These are phyloP conservation scores for Claviceps pusilla DNA, from an alignment of 2,329 filamentous ascomycete genomes.

Conservation along the genomic window DNA sequence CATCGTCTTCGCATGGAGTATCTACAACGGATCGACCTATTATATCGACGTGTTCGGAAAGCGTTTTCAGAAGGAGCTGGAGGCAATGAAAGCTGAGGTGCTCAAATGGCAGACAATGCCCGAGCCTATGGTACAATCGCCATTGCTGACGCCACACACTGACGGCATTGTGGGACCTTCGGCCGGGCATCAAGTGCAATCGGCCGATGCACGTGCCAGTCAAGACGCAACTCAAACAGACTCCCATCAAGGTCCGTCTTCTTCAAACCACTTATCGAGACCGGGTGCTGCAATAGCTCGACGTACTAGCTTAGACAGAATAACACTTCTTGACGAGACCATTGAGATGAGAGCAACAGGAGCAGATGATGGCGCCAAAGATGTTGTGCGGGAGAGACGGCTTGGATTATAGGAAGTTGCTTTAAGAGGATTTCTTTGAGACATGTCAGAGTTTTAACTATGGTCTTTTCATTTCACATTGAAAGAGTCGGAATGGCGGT, in stretches of 20 bases:
- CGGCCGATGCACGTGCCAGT: constrained; percentile 5
- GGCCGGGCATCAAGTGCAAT: constrained; percentile 6
- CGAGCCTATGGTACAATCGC: constrained; percentile 27
- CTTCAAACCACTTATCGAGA: constrained; percentile 6
- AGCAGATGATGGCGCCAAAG: constrained; percentile 29
- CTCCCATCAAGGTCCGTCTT: background rate
- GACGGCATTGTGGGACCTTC: constrained; percentile 10
- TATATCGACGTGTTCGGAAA: constrained; percentile 98
- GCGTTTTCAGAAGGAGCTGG: constrained; percentile 89
- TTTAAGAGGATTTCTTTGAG: background rate
- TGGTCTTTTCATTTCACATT: background rate
- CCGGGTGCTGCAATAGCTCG: constrained; percentile 11
- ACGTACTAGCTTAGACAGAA: constrained; percentile 32
- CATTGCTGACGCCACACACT: constrained; percentile 16
- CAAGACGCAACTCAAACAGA: background rate
- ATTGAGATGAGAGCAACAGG: constrained; percentile 22
- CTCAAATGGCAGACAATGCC: constrained; percentile 65
- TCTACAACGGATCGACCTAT: constrained; percentile 93
- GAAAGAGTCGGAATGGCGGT: background rate
- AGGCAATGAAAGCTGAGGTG: constrained; percentile 77
- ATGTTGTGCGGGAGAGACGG: constrained; percentile 34
- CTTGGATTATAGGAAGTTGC: constrained; percentile 1
- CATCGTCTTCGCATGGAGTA: constrained; percentile 79
- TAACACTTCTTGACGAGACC: constrained; percentile 40
- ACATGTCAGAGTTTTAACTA: background rate